phyloP scores from a whole-genome alignment of 2,329 filamentous ascomycete genomes.

The Pyrenochaeta sp. region DNA sequence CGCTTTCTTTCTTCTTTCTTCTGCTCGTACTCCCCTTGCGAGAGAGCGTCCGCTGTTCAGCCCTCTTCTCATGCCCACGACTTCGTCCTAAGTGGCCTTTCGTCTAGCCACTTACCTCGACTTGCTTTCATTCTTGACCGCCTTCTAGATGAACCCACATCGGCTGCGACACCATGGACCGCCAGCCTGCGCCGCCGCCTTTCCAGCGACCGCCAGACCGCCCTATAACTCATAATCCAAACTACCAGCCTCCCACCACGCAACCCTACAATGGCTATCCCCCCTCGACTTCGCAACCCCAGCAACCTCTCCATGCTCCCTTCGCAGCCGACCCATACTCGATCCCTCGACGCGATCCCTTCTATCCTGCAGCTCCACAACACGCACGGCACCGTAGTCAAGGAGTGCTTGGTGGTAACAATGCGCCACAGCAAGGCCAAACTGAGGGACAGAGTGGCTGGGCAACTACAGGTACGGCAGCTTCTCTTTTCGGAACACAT shows the following conservation, averaged over 20 bases:
- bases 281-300: constrained; percentile 42
- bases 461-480: constrained; percentile 49
- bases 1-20: constrained; percentile 7
- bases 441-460: constrained; percentile 45
- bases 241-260: constrained; percentile 54
- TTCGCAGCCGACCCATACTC: constrained; percentile 57
- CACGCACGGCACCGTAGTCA: constrained; percentile 53
- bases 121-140: neutral
- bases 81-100: neutral
- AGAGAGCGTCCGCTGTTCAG: neutral
- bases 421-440: constrained; percentile 33
- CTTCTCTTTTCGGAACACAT: constrained; percentile 15
- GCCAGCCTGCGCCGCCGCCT: constrained; percentile 50
- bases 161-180: constrained; percentile 44
- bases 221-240: constrained; percentile 63
- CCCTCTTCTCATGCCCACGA: neutral
- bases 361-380: constrained; percentile 50
- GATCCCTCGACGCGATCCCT: constrained; percentile 57
- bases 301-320: constrained; percentile 55
- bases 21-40: neutral
- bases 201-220: constrained; percentile 51
- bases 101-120: constrained; percentile 5
- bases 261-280: constrained; percentile 46
- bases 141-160: constrained; percentile 23
- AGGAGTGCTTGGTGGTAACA: constrained; percentile 45